Conservation (phyloP, 2,329 filamentous ascomycete genomes). For the Neonectria ditissima region DNA sequence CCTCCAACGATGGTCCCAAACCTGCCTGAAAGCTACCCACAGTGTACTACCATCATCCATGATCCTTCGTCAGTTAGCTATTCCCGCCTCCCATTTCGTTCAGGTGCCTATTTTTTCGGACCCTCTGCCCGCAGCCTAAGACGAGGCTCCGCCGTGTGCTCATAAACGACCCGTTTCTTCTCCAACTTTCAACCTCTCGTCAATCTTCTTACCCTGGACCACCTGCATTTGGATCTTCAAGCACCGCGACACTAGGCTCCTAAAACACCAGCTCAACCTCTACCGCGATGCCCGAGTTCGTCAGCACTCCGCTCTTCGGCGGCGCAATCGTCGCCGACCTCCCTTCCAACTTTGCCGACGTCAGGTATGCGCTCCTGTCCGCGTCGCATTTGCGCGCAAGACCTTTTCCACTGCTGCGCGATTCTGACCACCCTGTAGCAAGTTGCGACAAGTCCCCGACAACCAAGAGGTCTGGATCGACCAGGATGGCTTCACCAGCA, state of each 20-base stretch:
- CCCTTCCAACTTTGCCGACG: slow-evolving; percentile 76
- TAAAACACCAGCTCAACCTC: background rate
- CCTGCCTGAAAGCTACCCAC: slow-evolving; percentile 2
- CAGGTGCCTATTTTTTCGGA: slow-evolving; percentile 29
- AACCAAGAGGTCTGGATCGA: slow-evolving; percentile 96
- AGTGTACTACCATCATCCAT: slow-evolving; percentile 20
- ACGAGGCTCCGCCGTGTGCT: slow-evolving; percentile 16
- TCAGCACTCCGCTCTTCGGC: slow-evolving; percentile 74
- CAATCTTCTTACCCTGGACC: slow-evolving; percentile 13
- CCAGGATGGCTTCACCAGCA: slow-evolving; percentile 82
- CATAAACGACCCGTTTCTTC: slow-evolving; percentile 9
- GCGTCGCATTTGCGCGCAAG: slow-evolving; percentile 21
- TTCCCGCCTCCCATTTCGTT: slow-evolving; percentile 31
- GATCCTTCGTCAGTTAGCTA: slow-evolving; percentile 26
- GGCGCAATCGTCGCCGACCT: slow-evolving; percentile 78
- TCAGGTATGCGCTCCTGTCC: slow-evolving; percentile 67
- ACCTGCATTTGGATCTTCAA: slow-evolving; percentile 18
- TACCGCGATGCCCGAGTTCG: slow-evolving; percentile 64
- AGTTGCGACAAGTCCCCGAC: slow-evolving; percentile 80
- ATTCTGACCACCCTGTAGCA: slow-evolving; percentile 57
- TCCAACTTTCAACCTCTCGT: background rate
- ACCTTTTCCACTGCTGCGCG: background rate
- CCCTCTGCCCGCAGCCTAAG: slow-evolving; percentile 18
- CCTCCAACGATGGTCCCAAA: slow-evolving; percentile 16
- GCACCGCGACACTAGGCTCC: slow-evolving; percentile 4